Base-by-base conservation (phyloP, 345 rosid species). In the Nephelium lappaceum region DNA sequence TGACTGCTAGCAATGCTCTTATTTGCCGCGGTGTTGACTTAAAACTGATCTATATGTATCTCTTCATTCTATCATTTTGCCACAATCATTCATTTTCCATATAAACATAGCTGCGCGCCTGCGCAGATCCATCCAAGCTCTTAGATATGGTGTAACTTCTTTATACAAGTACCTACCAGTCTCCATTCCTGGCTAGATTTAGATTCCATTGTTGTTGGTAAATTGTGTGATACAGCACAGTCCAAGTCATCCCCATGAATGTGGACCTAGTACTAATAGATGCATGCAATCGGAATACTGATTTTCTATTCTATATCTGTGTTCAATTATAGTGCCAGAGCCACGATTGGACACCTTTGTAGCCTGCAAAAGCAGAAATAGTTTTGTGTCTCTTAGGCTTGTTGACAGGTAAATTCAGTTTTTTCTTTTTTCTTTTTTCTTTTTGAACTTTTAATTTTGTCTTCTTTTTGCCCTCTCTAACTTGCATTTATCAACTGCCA, bases 331-430 rank as follows among this genome's bases (percentile, higher is more conserved):
- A 92, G 96, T 92, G 57, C 90, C 92, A 10, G 87, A 83, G 76
- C 98, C 93, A 27, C 90, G 82, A 67, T 79, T 89, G 71, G 97
- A 88, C 77, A 84, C 93, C 0, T 93, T 93, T 73, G 89, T 93
- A 19, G 90, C 90, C 73, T 92, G 97, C 85, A 86, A 82, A 81
- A 91, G 72, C 70, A 74, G 93, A 82, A 87, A 84, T 38, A 71
- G 62, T 74, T 80, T 77, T 75, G 86, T 89, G 27, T 88, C 90
- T 49, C 88, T 92, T 27, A 83, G 82, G 66, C 87, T 89, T 63
- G 65, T 78, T 19, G 71, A 73, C 83, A 82, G 84, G 83, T 67
- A 61, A 69, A 60, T 1, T n/a, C 10, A 39, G 23, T 27, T 12
- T 15, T 43, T 66, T 57, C 23, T 64, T 78, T 15, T 43, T 66